Conservation (phyloP, 805 yeast species). For the Cyberlindnera meyerae region DNA sequence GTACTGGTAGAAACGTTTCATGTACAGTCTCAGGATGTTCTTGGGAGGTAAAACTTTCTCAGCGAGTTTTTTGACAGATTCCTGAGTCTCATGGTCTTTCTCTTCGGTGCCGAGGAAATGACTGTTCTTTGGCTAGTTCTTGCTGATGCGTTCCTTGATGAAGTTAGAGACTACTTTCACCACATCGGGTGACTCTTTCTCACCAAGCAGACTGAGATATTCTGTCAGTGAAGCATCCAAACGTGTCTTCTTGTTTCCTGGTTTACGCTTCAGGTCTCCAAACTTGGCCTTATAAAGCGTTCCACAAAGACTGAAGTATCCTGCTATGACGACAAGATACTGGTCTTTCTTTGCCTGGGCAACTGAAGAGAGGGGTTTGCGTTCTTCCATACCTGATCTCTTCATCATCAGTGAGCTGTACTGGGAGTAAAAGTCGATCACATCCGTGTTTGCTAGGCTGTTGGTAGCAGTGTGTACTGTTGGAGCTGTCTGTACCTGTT, state of each 20-base stretch:
- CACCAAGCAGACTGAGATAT: constrained; percentile 20
- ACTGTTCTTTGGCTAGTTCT: constrained; percentile 7
- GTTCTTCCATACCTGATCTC: constrained; percentile 26
- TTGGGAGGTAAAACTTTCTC: constrained; percentile 35
- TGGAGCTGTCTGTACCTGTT: too few relatives aligned
- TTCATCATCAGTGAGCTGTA: constrained; percentile 20
- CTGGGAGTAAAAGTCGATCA: constrained; percentile 18
- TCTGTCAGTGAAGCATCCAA: constrained; percentile 22
- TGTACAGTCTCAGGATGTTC: constrained; percentile 35
- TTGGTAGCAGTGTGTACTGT: too few relatives aligned
- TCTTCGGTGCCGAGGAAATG: constrained; percentile 13
- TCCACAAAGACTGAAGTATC: constrained; percentile 20
- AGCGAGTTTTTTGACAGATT: constrained; percentile 30
- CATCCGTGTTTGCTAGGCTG: constrained; percentile 15
- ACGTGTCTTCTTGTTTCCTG: constrained; percentile 16
- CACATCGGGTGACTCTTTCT: constrained; percentile 19
- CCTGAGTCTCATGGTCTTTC: constrained; percentile 15
- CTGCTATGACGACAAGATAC: constrained; percentile 18
- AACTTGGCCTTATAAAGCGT: constrained; percentile 13
- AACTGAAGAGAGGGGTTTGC: constrained; percentile 20
- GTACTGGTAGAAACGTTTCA: constrained; percentile 38
- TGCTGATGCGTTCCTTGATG: constrained; percentile 17
- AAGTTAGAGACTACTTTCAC: constrained; percentile 16
- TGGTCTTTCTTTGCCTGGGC: constrained; percentile 22
- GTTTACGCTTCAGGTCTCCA: constrained; percentile 8